phyloP scores from a whole-genome alignment of 352 stramenopile species.

The Globisporangium barbulae region DNA sequence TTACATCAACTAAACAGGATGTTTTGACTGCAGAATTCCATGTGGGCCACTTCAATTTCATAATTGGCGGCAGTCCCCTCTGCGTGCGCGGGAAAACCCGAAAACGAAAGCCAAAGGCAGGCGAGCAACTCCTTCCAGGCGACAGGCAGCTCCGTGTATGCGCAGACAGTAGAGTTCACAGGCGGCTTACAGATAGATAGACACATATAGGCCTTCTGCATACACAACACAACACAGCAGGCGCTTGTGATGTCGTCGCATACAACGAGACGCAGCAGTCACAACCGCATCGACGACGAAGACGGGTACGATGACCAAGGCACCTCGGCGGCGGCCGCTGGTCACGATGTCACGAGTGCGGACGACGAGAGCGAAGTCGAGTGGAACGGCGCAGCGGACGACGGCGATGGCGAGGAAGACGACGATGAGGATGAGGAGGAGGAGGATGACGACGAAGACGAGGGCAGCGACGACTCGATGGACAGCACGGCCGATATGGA shows the following conservation, averaged over 20 bases:
- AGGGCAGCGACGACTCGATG: constrained; percentile 21
- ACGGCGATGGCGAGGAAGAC: constrained; percentile 6
- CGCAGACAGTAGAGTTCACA: background rate
- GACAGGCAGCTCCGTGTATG: constrained; percentile 1
- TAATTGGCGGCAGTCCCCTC: constrained; percentile 10
- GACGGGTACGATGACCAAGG: background rate
- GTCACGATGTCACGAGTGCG: constrained; percentile 9
- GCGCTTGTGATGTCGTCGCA: constrained; percentile 3
- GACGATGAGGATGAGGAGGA: constrained; percentile 22
- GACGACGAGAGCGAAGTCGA: constrained; percentile 24
- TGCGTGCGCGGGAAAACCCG: constrained; percentile 1
- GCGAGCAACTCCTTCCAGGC: background rate
- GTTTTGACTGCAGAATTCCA: background rate
- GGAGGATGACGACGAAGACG: constrained; percentile 19
- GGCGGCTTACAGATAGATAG: background rate
- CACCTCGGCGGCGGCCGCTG: background rate
- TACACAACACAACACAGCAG: background rate
- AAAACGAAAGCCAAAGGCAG: background rate
- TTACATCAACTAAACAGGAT: background rate
- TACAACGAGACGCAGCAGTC: constrained; percentile 2
- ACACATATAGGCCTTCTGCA: background rate
- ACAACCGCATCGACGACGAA: background rate
- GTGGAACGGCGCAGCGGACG: constrained; percentile 14
- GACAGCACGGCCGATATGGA: constrained; percentile 17
- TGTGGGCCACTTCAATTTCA: constrained; percentile 13